These are phyloP conservation scores for Parachaetomium inaequale DNA, from an alignment of 495 filamentous ascomycete genomes.

Conservation along the genomic window DNA sequence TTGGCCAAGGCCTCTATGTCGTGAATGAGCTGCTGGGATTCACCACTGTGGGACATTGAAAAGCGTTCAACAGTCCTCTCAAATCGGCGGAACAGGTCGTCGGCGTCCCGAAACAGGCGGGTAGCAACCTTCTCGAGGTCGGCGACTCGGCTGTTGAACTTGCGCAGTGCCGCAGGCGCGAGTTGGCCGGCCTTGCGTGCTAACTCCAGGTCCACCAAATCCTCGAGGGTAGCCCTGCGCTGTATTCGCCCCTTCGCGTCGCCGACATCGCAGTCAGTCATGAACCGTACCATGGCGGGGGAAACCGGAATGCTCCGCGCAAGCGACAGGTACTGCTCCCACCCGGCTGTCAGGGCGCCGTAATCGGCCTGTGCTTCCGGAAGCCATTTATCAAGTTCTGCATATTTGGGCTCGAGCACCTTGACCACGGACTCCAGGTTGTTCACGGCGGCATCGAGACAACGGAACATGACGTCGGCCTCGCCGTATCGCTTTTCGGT, in stretches of 20 bases:
- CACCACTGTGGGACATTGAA: constrained; percentile 37
- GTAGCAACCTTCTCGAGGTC: constrained; percentile 48
- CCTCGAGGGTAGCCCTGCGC: constrained; percentile 57
- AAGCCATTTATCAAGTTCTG: constrained; percentile 69
- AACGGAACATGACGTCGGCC: constrained; percentile 66
- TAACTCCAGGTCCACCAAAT: constrained; percentile 65
- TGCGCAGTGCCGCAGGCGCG: constrained; percentile 43
- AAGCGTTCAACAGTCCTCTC: constrained; percentile 48
- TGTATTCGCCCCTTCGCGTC: constrained; percentile 38
- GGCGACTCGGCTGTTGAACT: constrained; percentile 43
- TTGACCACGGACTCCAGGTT: constrained; percentile 77
- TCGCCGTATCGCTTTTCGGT: constrained; percentile 54
- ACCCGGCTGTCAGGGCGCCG: constrained; percentile 56
- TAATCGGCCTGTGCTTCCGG: constrained; percentile 70
- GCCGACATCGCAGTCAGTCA: constrained; percentile 45
- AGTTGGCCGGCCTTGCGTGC: constrained; percentile 60
- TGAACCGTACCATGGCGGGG: constrained; percentile 49
- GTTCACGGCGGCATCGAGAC: constrained; percentile 69
- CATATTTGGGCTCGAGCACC: constrained; percentile 66
- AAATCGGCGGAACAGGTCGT: constrained; percentile 47
- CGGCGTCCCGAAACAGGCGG: constrained; percentile 42
- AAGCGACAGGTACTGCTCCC: constrained; percentile 63
- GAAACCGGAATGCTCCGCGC: constrained; percentile 59
- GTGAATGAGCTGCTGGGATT: constrained; percentile 57
- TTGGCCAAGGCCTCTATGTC: constrained; percentile 82